Base-by-base conservation (phyloP, 257 asterid species). In the Linderniella brevidens region DNA sequence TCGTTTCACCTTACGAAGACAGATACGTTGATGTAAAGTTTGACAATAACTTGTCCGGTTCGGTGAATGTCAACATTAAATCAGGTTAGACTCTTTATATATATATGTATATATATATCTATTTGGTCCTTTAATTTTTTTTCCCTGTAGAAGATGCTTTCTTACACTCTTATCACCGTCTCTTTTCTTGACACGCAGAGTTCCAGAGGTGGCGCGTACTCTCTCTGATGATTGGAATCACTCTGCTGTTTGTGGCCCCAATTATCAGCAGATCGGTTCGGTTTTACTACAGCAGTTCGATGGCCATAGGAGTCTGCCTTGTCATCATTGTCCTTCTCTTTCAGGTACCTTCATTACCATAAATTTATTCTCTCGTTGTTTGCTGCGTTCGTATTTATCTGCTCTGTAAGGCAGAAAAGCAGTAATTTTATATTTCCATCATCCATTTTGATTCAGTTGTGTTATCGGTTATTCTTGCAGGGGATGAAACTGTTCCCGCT, bases 401-500 rank as follows among this genome's bases (percentile, higher is more conserved):
- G 4, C 32, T 25, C n/a, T n/a, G n/a, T n/a, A n/a, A n/a, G n/a
- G n/a, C n/a, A n/a, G n/a, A n/a, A n/a, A n/a, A n/a, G n/a, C n/a
- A n/a, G n/a, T n/a, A n/a, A n/a, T n/a, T n/a, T n/a, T n/a, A n/a
- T n/a, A n/a, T n/a, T n/a, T n/a, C n/a, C n/a, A n/a, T n/a, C n/a
- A n/a, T n/a, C n/a, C n/a, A n/a, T n/a, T 45, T 47, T 46, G 19
- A 40, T 46, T 11, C 17, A 18, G 15, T 29, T 43, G 40, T 53
- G 35, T 36, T 38, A 13, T 18, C 47, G 40, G 51, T 15, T 54
- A 38, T 48, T 58, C 59, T 37, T 70, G 37, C 82, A 85, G 94
- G 96, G 86, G 50, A 86, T 81, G 96, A 86, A 86, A 57, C 66
- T 86, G 62, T 66, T 86, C 64, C 96, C 94, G 36, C 68, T 88